Percentiles rank a stretch among this genome's conserved stretches.
Conservation (phyloP, 192 early-diverging fungal species). For the Coemansia sp. region DNA sequence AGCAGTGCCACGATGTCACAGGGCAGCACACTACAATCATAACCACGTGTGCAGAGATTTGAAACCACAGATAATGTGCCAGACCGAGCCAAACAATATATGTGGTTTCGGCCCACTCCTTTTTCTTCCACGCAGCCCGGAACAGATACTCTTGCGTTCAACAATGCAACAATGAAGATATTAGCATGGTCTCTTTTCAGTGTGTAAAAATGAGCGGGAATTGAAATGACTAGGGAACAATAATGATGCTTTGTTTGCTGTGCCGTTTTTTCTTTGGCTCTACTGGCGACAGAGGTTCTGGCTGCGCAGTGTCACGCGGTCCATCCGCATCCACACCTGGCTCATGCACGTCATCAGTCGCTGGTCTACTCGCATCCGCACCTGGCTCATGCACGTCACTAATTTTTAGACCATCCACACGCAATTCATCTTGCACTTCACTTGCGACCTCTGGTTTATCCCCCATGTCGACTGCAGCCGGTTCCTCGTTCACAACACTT, state of each 20-base stretch:
- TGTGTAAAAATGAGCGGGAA: not conserved
- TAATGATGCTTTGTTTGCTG: conserved; percentile 34
- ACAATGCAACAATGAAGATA: too few species aligned
- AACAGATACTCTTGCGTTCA: too few species aligned
- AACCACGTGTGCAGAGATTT: too few species aligned
- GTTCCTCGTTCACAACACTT: not conserved
- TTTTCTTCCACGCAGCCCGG: too few species aligned
- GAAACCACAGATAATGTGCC: too few species aligned
- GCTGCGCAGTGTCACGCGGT: not conserved
- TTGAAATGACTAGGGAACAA: conserved; percentile 18
- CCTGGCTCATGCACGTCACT: not conserved
- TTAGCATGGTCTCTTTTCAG: too few species aligned
- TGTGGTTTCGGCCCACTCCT: too few species aligned
- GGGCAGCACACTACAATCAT: too few species aligned
- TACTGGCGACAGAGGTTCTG: conserved; percentile 1
- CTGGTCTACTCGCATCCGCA: not conserved
- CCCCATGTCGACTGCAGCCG: not conserved
- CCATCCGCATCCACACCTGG: not conserved
- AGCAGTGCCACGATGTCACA: not conserved
- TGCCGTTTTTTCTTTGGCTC: conserved; percentile 37
- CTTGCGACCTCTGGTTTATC: not conserved
- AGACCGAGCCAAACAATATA: too few species aligned
- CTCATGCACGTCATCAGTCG: not conserved
- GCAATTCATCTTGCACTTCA: not conserved
- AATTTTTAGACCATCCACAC: not conserved